phyloP scores from a whole-genome alignment of 202 grass and related monocot species.

The Thinopyrum obtusiflorum region DNA sequence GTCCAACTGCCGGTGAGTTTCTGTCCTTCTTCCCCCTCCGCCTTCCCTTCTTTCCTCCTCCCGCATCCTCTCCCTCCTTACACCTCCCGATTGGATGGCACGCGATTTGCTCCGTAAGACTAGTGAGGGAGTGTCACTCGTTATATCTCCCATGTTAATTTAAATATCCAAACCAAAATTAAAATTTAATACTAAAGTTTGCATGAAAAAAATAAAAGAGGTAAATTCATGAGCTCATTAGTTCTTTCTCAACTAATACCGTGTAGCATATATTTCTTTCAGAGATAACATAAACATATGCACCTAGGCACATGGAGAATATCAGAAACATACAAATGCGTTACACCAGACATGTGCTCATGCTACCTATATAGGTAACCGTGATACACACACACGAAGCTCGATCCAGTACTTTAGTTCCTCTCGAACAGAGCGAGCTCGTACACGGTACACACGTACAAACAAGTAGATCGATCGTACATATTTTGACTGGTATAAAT shows the following conservation, averaged over 20 bases:
- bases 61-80: too few relatives aligned
- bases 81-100: too few relatives aligned
- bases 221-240: not conserved
- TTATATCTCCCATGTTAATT: too few relatives aligned
- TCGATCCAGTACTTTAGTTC: not conserved
- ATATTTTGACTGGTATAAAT: constrained; percentile 11
- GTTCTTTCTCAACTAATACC: not conserved
- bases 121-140: too few relatives aligned
- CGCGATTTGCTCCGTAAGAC: too few relatives aligned
- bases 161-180: too few relatives aligned
- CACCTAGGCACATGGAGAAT: not conserved
- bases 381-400: not conserved
- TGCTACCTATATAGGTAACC: not conserved
- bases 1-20: too few relatives aligned
- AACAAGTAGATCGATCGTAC: not conserved
- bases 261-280: not conserved
- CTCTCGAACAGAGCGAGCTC: constrained; percentile 9
- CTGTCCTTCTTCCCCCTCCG: too few relatives aligned
- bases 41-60: too few relatives aligned
- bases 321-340: not conserved
- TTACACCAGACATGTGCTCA: not conserved
- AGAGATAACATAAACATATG: not conserved
- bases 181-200: too few relatives aligned
- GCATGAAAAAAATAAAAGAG: not conserved
- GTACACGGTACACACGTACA: not conserved